These are phyloP conservation scores for Houttuynia cordata DNA, from an alignment of 164 flowering plant species.

Conservation along the genomic window DNA sequence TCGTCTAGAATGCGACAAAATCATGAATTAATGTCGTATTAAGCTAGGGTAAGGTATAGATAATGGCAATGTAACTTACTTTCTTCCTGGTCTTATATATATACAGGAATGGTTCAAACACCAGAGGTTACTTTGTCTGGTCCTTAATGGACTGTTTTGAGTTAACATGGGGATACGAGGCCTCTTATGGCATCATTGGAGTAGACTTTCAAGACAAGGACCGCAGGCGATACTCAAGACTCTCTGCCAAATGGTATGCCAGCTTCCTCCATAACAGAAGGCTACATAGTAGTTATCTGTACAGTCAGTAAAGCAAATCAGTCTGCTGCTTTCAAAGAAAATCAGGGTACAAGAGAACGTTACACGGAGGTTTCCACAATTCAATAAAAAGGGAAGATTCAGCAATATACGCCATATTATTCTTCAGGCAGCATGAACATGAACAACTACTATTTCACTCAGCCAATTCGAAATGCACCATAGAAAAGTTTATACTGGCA, in stretches of 20 bases:
- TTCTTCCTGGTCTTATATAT: too few species aligned
- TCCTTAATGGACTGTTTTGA: constrained; percentile 10
- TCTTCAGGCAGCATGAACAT: too few species aligned
- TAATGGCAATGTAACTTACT: neutral
- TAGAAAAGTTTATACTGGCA: too few species aligned
- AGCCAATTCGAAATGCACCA: too few species aligned
- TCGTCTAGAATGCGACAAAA: too few species aligned
- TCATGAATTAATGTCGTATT: too few species aligned
- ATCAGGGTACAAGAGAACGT: too few species aligned
- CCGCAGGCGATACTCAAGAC: constrained; percentile 4
- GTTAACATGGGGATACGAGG: constrained; percentile 2
- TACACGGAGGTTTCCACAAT: too few species aligned
- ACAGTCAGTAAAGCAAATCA: neutral
- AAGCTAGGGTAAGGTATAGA: too few species aligned
- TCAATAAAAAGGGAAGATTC: too few species aligned
- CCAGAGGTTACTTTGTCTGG: constrained; percentile 12
- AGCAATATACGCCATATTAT: too few species aligned
- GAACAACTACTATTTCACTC: too few species aligned
- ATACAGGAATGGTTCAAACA: constrained; percentile 4
- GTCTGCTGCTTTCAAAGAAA: neutral
- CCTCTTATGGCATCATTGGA: constrained; percentile 8
- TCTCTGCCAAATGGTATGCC: constrained; percentile 11
- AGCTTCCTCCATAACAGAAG: constrained; percentile 5
- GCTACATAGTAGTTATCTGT: neutral
- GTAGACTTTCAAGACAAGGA: constrained; percentile 8